Percentiles rank a stretch among this genome's conserved stretches.
Conservation (phyloP, 805 yeast species). For the Candida broadrunensis region DNA sequence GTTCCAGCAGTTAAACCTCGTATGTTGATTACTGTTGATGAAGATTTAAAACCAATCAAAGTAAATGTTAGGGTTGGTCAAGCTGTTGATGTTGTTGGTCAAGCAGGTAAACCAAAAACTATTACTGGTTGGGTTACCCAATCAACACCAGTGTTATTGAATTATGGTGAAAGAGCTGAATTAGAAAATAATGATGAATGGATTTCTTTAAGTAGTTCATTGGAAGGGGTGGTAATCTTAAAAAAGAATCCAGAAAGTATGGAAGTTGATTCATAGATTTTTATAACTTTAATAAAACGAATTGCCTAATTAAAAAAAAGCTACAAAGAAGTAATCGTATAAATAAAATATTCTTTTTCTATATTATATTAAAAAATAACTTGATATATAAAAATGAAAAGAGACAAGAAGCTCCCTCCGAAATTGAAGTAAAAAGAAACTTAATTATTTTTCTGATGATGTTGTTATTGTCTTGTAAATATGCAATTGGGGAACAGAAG, state of each 20-base stretch:
- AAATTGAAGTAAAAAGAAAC: too few relatives aligned
- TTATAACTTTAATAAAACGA: neutral
- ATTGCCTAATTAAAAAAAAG: too few relatives aligned
- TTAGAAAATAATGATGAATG: constrained; percentile 88
- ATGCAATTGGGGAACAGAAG: too few relatives aligned
- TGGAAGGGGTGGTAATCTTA: constrained; percentile 92
- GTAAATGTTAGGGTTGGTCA: constrained; percentile 98
- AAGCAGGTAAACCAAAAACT: constrained; percentile 98
- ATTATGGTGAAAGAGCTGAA: constrained; percentile 95
- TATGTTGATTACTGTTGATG: constrained; percentile 89
- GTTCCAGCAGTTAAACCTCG: constrained; percentile 91
- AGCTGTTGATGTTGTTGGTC: constrained; percentile 98
- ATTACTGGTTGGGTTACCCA: constrained; percentile 99
- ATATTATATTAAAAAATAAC: neutral
- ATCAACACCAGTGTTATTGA: constrained; percentile 91
- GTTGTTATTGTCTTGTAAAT: too few relatives aligned
- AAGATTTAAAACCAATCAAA: constrained; percentile 83
- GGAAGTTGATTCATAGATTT: constrained; percentile 46
- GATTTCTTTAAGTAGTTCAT: constrained; percentile 70
- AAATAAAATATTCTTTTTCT: too few relatives aligned
- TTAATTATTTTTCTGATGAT: too few relatives aligned
- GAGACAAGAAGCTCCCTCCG: too few relatives aligned
- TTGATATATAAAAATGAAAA: neutral
- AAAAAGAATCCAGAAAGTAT: constrained; percentile 85
- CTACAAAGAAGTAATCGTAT: too few relatives aligned